Evolutionary conservation across 2,329 filamentous ascomycete genomes (phyloP).

Genomic region (Alternaria arbusti): DNA sequence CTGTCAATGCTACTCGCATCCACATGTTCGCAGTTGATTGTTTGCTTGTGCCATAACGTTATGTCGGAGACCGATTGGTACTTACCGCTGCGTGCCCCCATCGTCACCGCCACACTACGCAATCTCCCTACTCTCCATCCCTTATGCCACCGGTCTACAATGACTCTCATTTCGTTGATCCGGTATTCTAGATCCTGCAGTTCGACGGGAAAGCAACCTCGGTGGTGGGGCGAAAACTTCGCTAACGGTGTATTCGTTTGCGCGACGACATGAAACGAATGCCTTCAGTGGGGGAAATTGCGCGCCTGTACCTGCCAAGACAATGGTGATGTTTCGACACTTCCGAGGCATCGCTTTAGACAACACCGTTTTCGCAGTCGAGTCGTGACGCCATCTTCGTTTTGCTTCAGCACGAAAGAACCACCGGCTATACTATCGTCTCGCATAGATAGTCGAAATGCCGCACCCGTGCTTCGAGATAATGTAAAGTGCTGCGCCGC

Average conservation of each 20-base stretch:
- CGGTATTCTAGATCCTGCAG: slow-evolving; percentile 14
- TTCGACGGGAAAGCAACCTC: slow-evolving; percentile 8
- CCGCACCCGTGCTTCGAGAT: background rate
- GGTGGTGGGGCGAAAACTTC: slow-evolving; percentile 23
- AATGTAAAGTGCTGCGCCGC: background rate
- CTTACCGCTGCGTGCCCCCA: background rate
- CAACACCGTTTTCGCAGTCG: background rate
- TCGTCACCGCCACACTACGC: background rate
- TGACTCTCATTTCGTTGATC: slow-evolving; percentile 4
- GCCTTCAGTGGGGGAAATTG: slow-evolving; percentile 22
- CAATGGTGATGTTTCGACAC: slow-evolving; percentile 14
- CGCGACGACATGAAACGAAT: slow-evolving; percentile 23
- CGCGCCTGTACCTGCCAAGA: slow-evolving; percentile 17
- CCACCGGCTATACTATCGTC: background rate
- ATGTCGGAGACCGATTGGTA: background rate
- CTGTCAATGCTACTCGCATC: slow-evolving; percentile 6
- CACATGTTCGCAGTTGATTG: background rate
- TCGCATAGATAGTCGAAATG: background rate
- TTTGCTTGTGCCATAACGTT: background rate
- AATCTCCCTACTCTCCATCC: background rate
- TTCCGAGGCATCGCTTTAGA: slow-evolving; percentile 1
- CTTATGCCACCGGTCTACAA: slow-evolving; percentile 1
- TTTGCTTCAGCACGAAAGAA: background rate
- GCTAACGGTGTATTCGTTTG: slow-evolving; percentile 2
- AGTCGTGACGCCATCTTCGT: background rate